Conservation (phyloP, 768 basidiomycete genomes). For the Phylloporus arenicola region DNA sequence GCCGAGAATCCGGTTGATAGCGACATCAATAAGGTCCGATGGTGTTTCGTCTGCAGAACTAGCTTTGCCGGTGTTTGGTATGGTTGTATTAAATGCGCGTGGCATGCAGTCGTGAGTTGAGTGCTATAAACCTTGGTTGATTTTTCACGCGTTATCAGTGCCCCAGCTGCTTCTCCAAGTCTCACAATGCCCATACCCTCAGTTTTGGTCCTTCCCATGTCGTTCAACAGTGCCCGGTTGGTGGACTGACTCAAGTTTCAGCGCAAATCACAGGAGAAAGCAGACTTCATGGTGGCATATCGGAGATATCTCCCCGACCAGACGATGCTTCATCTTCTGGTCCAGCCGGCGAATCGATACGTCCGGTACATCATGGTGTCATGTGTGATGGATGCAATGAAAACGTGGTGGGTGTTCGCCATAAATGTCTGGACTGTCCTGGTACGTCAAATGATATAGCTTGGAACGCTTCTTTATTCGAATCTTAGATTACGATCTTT, state of each 20-base stretch:
- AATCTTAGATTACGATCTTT: constrained; percentile 64
- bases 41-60: constrained; percentile 30
- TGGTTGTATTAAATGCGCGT: constrained; percentile 29
- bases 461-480: neutral
- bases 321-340: neutral
- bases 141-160: constrained; percentile 20
- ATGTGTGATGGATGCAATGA: constrained; percentile 60
- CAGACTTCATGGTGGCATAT: neutral
- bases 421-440: constrained; percentile 77
- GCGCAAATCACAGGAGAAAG: neutral
- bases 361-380: constrained; percentile 48
- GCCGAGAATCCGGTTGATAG: neutral
- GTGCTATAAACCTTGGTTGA: neutral
- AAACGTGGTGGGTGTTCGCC: constrained; percentile 58
- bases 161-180: constrained; percentile 25
- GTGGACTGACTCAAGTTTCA: neutral
- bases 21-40: constrained; percentile 1
- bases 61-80: constrained; percentile 25
- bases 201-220: constrained; percentile 30
- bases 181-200: constrained; percentile 23
- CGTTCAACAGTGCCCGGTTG: constrained; percentile 15
- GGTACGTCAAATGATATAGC: constrained; percentile 35
- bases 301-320: neutral
- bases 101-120: constrained; percentile 28
- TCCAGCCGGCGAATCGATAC: neutral